A percentile compares a stretch with the other conserved stretches of the same genome.
These are phyloP conservation scores for Suhomyces ambrosiae DNA, from an alignment of 1,139 yeast species.

Conservation along the genomic window DNA sequence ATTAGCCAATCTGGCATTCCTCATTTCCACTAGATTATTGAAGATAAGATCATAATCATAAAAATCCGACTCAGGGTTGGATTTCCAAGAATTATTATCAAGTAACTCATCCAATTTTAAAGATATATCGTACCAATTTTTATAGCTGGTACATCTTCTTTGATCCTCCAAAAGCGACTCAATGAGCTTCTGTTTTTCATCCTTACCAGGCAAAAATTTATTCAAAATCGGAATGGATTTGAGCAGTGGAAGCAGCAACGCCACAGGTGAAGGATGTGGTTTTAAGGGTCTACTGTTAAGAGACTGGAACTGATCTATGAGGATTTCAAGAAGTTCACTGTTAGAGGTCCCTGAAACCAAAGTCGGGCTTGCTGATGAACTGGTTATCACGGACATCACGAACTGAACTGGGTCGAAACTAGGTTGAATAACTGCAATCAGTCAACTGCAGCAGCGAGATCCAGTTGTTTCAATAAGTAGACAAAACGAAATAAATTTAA, in stretches of 20 bases:
- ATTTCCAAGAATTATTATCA: slow-evolving; percentile 73
- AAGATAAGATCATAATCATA: slow-evolving; percentile 72
- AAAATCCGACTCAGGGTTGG: slow-evolving; percentile 55
- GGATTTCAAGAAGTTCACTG: slow-evolving; percentile 8
- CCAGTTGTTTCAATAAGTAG: too few species aligned
- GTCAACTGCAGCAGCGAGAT: too few species aligned
- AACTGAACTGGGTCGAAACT: too few species aligned
- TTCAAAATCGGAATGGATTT: slow-evolving; percentile 31
- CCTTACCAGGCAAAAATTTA: slow-evolving; percentile 28
- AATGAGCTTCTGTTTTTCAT: slow-evolving; percentile 31
- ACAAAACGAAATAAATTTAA: too few species aligned
- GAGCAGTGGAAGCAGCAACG: slow-evolving; percentile 3
- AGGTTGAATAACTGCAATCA: too few species aligned
- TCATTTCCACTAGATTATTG: slow-evolving; percentile 57
- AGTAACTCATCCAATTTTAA: slow-evolving; percentile 62
- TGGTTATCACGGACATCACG: too few species aligned
- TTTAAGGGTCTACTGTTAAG: not conserved
- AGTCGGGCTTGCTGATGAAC: not conserved
- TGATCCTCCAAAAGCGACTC: slow-evolving; percentile 48
- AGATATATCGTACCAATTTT: slow-evolving; percentile 70
- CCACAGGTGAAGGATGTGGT: not conserved
- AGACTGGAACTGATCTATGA: slow-evolving; percentile 8
- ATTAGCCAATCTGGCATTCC: slow-evolving; percentile 55
- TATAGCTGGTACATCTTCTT: slow-evolving; percentile 63
- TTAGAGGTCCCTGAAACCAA: not conserved